Evolutionary conservation across 176 grass and related monocot species (phyloP), one percentile per base, ranked within the genome.

Genomic region (Eragrostis curvula): DNA sequence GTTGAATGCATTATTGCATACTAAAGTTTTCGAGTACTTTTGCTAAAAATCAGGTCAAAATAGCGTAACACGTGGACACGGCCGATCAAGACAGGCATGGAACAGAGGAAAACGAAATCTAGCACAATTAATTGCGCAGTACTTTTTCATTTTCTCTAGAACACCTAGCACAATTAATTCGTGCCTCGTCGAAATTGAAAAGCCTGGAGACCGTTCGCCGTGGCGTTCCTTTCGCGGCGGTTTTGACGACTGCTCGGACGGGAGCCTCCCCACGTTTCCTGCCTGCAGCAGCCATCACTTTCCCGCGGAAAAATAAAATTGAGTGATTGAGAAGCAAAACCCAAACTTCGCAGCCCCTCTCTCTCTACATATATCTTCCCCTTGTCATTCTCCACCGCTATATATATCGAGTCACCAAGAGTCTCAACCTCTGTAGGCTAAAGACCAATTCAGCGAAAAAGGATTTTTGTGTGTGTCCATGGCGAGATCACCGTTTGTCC

Each of bases 211-310:
- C 55, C 40, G 72, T 18, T 43, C 0, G 80, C 15, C 86, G 30
- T 51, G 27, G 75, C 72, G 53, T 81, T 84, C 48, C 75, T 74
- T 87, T 74, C 69, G 56, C 27, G 27, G 45, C 71, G 8, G 84
- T 49, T 70, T 79, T 48, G 73, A 79, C 83, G 83, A 77, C 79
- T 69, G 74, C 36, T 79, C 29, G 66, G 59, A 77, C 29, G 66
- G 59, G 71, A 87, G 79, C 71, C 67, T 73, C 73, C 57, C 77
- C 71, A 82, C 88, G 85, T 85, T 82, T 79, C 86, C 79, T 61
- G 72, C 42, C 71, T 73, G 64, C 81, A 39, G 77, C 74, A 23
- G 39, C 60, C 79, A 55, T 81, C 71, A 30, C 76, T 84, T 73
- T 71, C 82, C 13, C 0, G 5, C 25, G 1, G 67, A 75, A 84